phyloP scores from a whole-genome alignment of 139 green algal species.

The Eudorina sp. region DNA sequence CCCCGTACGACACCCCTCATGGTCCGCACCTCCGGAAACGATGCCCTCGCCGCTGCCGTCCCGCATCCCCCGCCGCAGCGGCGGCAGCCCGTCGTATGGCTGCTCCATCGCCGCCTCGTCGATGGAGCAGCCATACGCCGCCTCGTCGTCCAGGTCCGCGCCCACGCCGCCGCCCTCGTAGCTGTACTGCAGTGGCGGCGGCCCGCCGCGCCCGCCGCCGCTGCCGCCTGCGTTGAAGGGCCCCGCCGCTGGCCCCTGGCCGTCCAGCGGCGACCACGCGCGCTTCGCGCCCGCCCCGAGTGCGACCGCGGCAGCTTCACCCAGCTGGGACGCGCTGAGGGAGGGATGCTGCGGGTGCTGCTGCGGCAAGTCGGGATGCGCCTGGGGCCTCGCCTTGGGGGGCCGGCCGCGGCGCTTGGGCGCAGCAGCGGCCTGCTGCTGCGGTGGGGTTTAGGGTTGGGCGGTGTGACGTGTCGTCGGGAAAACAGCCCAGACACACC shows the following conservation, averaged over 20 bases:
- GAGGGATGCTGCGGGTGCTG: no score
- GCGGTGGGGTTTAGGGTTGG: no score
- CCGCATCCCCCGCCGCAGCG: neutral
- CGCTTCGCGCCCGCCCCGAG: neutral
- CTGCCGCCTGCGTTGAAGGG: neutral
- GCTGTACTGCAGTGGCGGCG: neutral
- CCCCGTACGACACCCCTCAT: no score
- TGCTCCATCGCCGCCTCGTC: neutral
- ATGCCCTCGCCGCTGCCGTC: no score
- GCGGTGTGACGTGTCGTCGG: no score
- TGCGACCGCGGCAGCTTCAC: no score
- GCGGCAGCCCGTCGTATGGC: neutral
- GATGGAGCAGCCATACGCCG: no score
- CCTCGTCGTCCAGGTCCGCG: neutral
- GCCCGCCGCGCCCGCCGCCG: neutral
- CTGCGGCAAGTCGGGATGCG: no score
- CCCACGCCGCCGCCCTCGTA: neutral
- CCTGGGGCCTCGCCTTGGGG: neutral
- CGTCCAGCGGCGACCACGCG: neutral
- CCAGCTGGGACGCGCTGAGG: no score
- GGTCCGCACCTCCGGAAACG: no score
- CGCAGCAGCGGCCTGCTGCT: no score
- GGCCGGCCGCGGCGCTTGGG: neutral
- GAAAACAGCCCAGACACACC: no score
- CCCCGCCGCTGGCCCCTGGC: neutral